A percentile compares a stretch with the other conserved stretches of the same genome.
phyloP scores from a whole-genome alignment of 805 yeast species.

The Yamadazyma sp. region DNA sequence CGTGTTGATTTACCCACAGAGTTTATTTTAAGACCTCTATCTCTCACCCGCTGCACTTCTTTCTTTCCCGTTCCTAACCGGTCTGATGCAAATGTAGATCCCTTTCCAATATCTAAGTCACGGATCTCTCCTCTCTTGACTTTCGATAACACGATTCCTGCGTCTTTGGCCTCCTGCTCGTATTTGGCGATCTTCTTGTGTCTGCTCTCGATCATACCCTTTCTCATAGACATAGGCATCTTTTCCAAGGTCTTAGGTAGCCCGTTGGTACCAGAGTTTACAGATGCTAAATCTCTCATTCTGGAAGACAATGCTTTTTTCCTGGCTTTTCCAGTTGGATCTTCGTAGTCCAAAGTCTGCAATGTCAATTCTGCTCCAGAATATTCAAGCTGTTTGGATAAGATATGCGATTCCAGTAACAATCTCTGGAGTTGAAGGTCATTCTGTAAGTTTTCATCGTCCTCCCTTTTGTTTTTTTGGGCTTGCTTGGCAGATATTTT shows the following conservation, averaged over 20 bases:
- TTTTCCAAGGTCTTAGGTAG: conserved; percentile 55
- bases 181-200: conserved; percentile 50
- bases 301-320: conserved; percentile 62
- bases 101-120: conserved; percentile 52
- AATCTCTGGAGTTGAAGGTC: conserved; percentile 74
- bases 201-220: conserved; percentile 71
- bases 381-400: conserved; percentile 40
- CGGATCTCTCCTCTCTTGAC: conserved; percentile 67
- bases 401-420: conserved; percentile 68
- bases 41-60: conserved; percentile 48
- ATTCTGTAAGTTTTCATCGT: conserved; percentile 56
- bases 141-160: conserved; percentile 83
- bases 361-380: conserved; percentile 72
- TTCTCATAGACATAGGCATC: conserved; percentile 87
- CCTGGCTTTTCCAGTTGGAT: conserved; percentile 68
- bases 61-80: conserved; percentile 49
- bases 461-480: conserved; percentile 38
- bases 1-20: conserved; percentile 75
- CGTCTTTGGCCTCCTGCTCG: conserved; percentile 81
- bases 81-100: conserved; percentile 50
- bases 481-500: conserved; percentile 37
- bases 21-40: conserved; percentile 76
- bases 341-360: conserved; percentile 59
- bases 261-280: conserved; percentile 47
- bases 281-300: conserved; percentile 43